Conservation (phyloP, 768 basidiomycete genomes). For the Astraeus odoratus region DNA sequence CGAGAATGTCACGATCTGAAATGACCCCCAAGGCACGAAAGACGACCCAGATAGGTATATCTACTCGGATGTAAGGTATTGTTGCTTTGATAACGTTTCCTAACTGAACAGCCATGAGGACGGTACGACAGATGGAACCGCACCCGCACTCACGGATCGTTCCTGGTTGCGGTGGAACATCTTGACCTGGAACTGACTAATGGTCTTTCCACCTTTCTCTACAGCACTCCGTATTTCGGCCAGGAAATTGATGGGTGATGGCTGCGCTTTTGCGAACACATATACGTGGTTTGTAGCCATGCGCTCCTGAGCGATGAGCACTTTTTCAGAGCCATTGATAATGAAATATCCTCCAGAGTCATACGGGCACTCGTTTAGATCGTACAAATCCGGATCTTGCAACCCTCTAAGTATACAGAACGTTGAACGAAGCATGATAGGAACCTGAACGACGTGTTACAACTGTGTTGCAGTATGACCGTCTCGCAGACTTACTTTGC, state of each 20-base stretch:
- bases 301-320: slow-evolving; percentile 98
- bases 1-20: slow-evolving; percentile 94
- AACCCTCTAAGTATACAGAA: slow-evolving; percentile 88
- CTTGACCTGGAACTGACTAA: slow-evolving; percentile 96
- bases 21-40: slow-evolving; percentile 97
- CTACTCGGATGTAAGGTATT: slow-evolving; percentile 96
- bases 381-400: slow-evolving; percentile 74
- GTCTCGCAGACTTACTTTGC: slow-evolving; percentile 55
- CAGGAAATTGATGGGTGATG: slow-evolving; percentile 90
- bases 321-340: slow-evolving; percentile 99
- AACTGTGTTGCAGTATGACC: slow-evolving; percentile 5
- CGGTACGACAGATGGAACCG: background rate
- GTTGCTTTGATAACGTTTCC: slow-evolving; percentile 96
- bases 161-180: slow-evolving; percentile 90
- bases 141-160: slow-evolving; percentile 58
- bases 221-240: slow-evolving; percentile 97
- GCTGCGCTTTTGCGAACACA: slow-evolving; percentile 96
- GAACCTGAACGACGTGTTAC: slow-evolving; percentile 52
- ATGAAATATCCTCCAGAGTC: slow-evolving; percentile 99
- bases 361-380: slow-evolving; percentile 96
- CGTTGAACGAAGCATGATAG: slow-evolving; percentile 94
- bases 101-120: slow-evolving; percentile 36
- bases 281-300: slow-evolving; percentile 99
- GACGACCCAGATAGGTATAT: slow-evolving; percentile 98
- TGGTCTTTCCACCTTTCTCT: slow-evolving; percentile 97